Evolutionary conservation across 108 stramenopile species (phyloP).

Genomic region (Ochromonas danica): DNA sequence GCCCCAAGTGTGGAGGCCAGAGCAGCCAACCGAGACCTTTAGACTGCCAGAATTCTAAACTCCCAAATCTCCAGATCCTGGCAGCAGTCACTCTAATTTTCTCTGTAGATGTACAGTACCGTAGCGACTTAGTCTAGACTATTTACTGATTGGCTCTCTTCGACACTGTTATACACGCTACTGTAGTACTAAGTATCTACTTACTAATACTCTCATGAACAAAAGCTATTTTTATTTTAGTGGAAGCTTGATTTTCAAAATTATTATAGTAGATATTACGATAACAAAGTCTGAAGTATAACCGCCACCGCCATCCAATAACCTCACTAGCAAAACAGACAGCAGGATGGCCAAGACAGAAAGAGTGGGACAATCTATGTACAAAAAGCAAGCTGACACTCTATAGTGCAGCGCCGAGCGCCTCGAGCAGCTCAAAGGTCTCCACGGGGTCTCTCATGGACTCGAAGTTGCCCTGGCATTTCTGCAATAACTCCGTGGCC

Average conservation of each 20-base stretch:
- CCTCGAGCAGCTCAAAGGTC: constrained; percentile 15
- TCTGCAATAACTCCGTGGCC: neutral
- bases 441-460: constrained; percentile 31
- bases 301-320: too few relatives aligned
- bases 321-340: too few relatives aligned
- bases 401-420: neutral
- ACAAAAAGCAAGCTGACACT: too few relatives aligned
- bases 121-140: constrained; percentile 15
- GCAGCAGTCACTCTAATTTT: constrained; percentile 15
- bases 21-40: constrained; percentile 13
- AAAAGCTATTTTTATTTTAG: constrained; percentile 18
- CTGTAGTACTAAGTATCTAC: constrained; percentile 16
- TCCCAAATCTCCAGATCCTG: constrained; percentile 14
- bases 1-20: constrained; percentile 12
- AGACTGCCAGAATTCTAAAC: constrained; percentile 15
- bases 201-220: constrained; percentile 17
- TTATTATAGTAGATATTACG: too few relatives aligned
- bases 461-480: constrained; percentile 19
- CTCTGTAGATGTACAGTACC: constrained; percentile 15
- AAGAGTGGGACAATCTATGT: too few relatives aligned
- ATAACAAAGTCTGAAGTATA: too few relatives aligned
- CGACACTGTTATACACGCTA: constrained; percentile 15
- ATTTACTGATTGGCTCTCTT: constrained; percentile 16
- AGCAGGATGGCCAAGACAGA: too few relatives aligned
- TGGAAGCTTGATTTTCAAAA: constrained; percentile 17